Percentiles rank a stretch among this genome's conserved stretches.
These are phyloP conservation scores for Zancudomyces culisetae DNA, from an alignment of 371 early-diverging fungal species.

Conservation along the genomic window DNA sequence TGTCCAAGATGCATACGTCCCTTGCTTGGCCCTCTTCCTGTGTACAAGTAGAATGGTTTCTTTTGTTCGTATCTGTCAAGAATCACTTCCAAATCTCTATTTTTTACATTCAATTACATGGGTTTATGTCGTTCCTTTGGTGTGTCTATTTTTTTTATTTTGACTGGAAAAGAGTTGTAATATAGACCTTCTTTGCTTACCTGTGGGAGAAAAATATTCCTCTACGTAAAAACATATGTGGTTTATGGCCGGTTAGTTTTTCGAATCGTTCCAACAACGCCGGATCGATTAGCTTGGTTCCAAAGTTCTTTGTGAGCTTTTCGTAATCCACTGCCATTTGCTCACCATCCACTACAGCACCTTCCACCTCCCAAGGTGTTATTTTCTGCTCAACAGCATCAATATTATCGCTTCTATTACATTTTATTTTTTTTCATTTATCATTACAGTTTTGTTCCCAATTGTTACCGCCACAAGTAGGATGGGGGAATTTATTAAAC, in stretches of 20 bases:
- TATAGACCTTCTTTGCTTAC: too few relatives aligned
- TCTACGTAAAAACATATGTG: slow-evolving; percentile 80
- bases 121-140: slow-evolving; percentile 40
- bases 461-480: neutral
- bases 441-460: neutral
- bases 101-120: neutral
- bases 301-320: slow-evolving; percentile 86
- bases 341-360: slow-evolving; percentile 69
- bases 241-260: slow-evolving; percentile 58
- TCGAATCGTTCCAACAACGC: slow-evolving; percentile 66
- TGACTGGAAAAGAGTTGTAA: too few relatives aligned
- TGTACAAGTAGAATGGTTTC: slow-evolving; percentile 97
- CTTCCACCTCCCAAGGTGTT: slow-evolving; percentile 95
- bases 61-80: slow-evolving; percentile 82
- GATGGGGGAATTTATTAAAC: too few relatives aligned
- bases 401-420: neutral
- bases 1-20: slow-evolving; percentile 98
- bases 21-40: slow-evolving; percentile 97
- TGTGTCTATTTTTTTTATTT: too few relatives aligned
- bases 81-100: slow-evolving; percentile 74
- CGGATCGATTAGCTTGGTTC: slow-evolving; percentile 67
- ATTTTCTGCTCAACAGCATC: slow-evolving; percentile 42
- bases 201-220: slow-evolving; percentile 94
- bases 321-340: slow-evolving; percentile 87
- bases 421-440: neutral